Evolutionary conservation across 2,329 filamentous ascomycete species (phyloP), one percentile per base, ranked within the genome.

Genomic region (Talaromyces verruculosus): DNA sequence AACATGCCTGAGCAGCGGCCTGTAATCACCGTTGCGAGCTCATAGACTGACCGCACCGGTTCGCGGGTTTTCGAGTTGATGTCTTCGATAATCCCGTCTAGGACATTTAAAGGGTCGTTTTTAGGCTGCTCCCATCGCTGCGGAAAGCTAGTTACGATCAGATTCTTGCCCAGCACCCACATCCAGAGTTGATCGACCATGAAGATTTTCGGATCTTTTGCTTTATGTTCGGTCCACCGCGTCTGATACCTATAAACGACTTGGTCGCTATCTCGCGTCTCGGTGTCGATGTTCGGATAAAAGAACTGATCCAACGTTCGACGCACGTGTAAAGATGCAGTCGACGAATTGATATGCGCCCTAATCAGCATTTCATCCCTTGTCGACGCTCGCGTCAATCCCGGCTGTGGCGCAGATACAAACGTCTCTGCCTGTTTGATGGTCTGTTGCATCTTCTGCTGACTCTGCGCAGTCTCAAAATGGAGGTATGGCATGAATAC

Each of bases 151-250:
- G 77, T 79, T 15, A 90, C 82, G 19, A 90, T 82, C 17, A 89
- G 76, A 65, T 88, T 86, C 79, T 66, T 84, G 78, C 75, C 77
- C 0, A 89, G 71, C 2, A 88, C 80, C 85, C 86, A 89, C 72
- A 89, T 83, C 88, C 88, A 90, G 1, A 90, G 77, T 69, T 90
- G 88, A 72, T 90, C 88, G 0, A 90, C 87, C 87, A 89, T 89
- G 72, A 88, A 88, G 2, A 89, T 83, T 67, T 88, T 88, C 0
- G 82, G 81, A 64, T 87, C 84, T 3, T 67, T 68, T 3, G 72
- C 71, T 17, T 72, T 73, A 19, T 69, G 69, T 7, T 72, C 75
- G 8, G 73, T 71, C 6, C 72, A 72, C 49, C 79, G 78, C 39
- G 75, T 78, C 68, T 83, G 81, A 69, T 89, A 89, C 11, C 87